Percentiles rank a stretch among this genome's conserved stretches.
These are phyloP conservation scores for Trichoderma cornu-damae DNA, from an alignment of 2,329 filamentous ascomycete species.

Conservation along the genomic window DNA sequence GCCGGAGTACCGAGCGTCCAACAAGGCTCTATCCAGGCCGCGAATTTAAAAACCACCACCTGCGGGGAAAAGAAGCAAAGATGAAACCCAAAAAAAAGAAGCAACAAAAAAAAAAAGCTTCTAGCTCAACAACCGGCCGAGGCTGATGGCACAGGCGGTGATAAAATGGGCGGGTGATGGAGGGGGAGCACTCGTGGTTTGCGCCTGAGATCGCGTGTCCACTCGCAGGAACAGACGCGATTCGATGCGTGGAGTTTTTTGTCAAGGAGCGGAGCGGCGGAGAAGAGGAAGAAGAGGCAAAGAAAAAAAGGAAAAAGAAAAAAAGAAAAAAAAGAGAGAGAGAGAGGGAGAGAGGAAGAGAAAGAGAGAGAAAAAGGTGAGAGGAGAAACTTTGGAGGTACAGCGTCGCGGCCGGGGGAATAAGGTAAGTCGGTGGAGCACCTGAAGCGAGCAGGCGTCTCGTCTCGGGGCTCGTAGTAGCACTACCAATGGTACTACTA, in stretches of 20 bases:
- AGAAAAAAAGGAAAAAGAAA: neutral
- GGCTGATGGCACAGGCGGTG: slow-evolving; percentile 8
- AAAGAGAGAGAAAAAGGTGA: slow-evolving; percentile 16
- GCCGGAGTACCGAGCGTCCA: slow-evolving; percentile 17
- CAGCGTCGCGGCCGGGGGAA: slow-evolving; percentile 17
- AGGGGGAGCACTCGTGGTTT: slow-evolving; percentile 2
- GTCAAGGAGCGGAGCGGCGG: slow-evolving; percentile 11
- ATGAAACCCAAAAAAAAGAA: neutral
- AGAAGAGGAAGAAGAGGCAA: neutral
- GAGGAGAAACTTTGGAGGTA: slow-evolving; percentile 15
- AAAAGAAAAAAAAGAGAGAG: slow-evolving; percentile 15
- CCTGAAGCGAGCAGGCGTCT: slow-evolving; percentile 16
- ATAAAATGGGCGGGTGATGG: slow-evolving; percentile 1
- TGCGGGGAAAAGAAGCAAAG: neutral
- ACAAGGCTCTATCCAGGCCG: slow-evolving; percentile 15
- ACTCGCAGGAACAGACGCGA: slow-evolving; percentile 4
- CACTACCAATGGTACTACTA: no score
- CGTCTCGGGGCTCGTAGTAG: slow-evolving; percentile 14
- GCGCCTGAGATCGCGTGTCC: slow-evolving; percentile 2
- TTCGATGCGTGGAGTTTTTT: slow-evolving; percentile 4
- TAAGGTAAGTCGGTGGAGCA: slow-evolving; percentile 18
- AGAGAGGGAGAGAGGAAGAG: neutral
- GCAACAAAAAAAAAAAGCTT: neutral
- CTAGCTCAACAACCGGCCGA: neutral
- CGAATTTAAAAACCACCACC: neutral